Conservation (phyloP, 768 basidiomycete genomes). For the Hericium erinaceus region DNA sequence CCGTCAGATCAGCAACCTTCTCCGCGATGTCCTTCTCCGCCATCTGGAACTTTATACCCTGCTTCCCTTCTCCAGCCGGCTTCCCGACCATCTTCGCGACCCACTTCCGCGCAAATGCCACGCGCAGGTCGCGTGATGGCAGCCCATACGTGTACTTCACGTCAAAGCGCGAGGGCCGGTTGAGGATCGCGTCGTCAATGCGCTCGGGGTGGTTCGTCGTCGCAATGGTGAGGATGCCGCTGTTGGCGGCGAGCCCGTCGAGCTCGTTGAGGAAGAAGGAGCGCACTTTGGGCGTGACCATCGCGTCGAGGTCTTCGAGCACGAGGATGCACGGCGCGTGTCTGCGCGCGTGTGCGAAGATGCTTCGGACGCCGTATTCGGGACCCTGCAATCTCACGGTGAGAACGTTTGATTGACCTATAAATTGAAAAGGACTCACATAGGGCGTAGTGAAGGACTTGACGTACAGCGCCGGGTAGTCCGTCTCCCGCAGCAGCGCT, state of each 20-base stretch:
- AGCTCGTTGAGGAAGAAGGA: conserved; percentile 35
- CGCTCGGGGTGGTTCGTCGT: conserved; percentile 28
- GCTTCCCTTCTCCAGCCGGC: neutral
- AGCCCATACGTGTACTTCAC: conserved; percentile 32
- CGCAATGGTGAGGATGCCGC: conserved; percentile 25
- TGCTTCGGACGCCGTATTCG: conserved; percentile 21
- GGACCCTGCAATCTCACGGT: conserved; percentile 7
- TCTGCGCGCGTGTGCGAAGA: conserved; percentile 28
- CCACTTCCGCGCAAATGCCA: conserved; percentile 18
- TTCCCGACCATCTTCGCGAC: neutral
- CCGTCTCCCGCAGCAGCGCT: conserved; percentile 22
- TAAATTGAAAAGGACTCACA: conserved; percentile 15
- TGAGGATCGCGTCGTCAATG: conserved; percentile 33
- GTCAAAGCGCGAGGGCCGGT: conserved; percentile 34
- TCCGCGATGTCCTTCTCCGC: conserved; percentile 20
- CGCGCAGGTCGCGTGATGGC: conserved; percentile 24
- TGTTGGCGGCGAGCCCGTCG: conserved; percentile 25
- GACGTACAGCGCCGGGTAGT: conserved; percentile 29
- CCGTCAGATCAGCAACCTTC: conserved; percentile 28
- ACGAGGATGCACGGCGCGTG: conserved; percentile 26
- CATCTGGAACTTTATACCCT: conserved; percentile 23
- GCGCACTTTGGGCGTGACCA: conserved; percentile 28
- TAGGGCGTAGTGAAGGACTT: conserved; percentile 25
- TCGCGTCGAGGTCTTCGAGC: conserved; percentile 34
- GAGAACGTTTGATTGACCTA: neutral